Evolutionary conservation across 768 basidiomycete genomes (phyloP), one percentile per base, ranked within the genome.

Genomic region (Boletus insuetus): DNA sequence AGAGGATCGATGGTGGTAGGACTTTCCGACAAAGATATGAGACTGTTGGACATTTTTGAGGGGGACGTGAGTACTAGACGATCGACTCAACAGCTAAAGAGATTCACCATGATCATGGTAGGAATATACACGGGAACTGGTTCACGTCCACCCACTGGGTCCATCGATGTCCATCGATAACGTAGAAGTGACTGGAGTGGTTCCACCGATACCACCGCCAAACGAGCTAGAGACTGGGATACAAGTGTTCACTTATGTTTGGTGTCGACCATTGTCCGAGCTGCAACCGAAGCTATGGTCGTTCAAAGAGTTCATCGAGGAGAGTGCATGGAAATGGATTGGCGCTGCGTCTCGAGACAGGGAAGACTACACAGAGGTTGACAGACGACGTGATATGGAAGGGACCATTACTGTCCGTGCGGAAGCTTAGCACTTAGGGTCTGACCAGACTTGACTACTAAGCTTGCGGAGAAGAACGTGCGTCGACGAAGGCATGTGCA

Each of bases 301-400:
- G 0, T 94, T 87, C 64, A 82, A 84, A 17, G 81, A 84, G 4
- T 97, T 97, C 64, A 78, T 96, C 31, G 71, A 73, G 63, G 80
- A 88, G 31, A 89, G 84, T 59, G 85, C 89, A 3, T 83, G 82
- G 79, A 86, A 87, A 54, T 95, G 94, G 93, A 78, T 87, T 38
- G 83, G 82, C 1, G 58, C 65, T 11, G 71, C 62, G 7, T 70
- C 73, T 19, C 54, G 64, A 20, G 56, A 63, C 4, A 75, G 76
- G 5, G 55, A 64, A 19, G 76, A 82, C 52, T 82, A 78, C 53
- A 69, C 61, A n/a, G 80, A 83, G 54, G 79, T 85, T 6, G 86
- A 86, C 62, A 70, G 74, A 53, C 70, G 76, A 53, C 70, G 73
- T 32, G 74, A 69, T 26, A 26, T 26, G 26, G 26, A 26, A 26